Conservation (phyloP, 2,329 filamentous ascomycete species). For the Fusarium chuoi region DNA sequence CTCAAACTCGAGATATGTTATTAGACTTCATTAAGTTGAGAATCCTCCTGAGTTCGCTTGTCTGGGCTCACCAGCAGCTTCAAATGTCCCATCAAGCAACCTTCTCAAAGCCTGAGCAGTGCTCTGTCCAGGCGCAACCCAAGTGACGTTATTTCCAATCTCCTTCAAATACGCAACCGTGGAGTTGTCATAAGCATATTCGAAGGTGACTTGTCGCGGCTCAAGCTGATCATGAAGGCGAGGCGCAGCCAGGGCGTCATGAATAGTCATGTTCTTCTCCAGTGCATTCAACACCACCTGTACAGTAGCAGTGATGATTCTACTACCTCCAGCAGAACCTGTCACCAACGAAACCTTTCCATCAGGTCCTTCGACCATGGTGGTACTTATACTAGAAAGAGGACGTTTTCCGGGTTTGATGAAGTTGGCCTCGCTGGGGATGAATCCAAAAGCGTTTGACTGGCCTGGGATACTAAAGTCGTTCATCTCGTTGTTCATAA, state of each 20-base stretch:
- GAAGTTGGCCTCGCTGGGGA: constrained; percentile 79
- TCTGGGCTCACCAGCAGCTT: constrained; percentile 85
- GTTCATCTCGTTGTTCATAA: constrained; percentile 73
- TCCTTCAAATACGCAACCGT: constrained; percentile 74
- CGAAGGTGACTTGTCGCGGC: constrained; percentile 75
- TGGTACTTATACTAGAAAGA: constrained; percentile 79
- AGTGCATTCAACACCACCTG: constrained; percentile 81
- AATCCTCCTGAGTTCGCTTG: constrained; percentile 78
- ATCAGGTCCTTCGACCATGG: constrained; percentile 78
- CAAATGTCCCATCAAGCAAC: constrained; percentile 73
- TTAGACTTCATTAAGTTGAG: constrained; percentile 33
- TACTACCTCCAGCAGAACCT: constrained; percentile 82
- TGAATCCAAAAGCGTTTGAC: constrained; percentile 80
- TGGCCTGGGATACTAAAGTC: constrained; percentile 82
- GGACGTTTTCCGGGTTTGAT: constrained; percentile 81
- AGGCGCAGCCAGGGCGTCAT: constrained; percentile 72
- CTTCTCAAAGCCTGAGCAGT: constrained; percentile 78
- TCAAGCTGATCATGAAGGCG: constrained; percentile 85
- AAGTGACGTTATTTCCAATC: constrained; percentile 79
- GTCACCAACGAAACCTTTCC: constrained; percentile 76
- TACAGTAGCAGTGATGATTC: constrained; percentile 86
- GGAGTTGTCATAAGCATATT: constrained; percentile 76
- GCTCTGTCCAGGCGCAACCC: constrained; percentile 72
- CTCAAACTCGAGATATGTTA: fast-evolving
- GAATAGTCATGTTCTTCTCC: constrained; percentile 70